Evolutionary conservation across 148 eudicot species (phyloP), one percentile per base, ranked within the genome.

Genomic region (Vaccinium macrocarpon): DNA sequence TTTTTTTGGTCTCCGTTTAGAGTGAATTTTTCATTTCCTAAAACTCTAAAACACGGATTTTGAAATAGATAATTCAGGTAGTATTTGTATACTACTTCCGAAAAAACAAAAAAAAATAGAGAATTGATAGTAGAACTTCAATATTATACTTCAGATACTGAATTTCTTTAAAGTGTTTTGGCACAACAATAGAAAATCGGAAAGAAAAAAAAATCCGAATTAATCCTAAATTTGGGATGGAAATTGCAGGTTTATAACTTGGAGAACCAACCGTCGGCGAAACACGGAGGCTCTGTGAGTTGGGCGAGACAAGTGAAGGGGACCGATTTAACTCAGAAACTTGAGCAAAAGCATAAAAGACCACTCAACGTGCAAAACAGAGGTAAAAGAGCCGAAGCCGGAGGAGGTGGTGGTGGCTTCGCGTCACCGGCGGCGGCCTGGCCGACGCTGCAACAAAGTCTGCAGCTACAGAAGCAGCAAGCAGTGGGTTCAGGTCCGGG

Each of bases 401-500:
- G 62, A 0, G 84, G 85, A 0, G 52, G 73, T 2, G 57, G 50
- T 5, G 85, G 85, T 25, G 42, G 64, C 0, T 78, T 78, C 29
- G 52, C 53, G 35, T 38, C 66, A 19, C 8, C 55, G 50, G 76
- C 86, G 12, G 21, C 23, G n/a, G 52, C 50, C 5, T 78, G 82
- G 82, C 86, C 76, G 38, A 73, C 75, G 7, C 75, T 62, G 46
- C 73, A 83, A 48, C 72, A 79, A 4, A 42, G 82, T 57, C 82
- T 42, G 84, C 75, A 11, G 46, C 52, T 52, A 27, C n/a, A n/a
- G 19, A 78, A 79, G 64, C 73, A 68, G 42, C 38, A 12, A 27
- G 42, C 13, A 0, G 0, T 29, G 61, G 61, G 61, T 16, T 19
- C 87, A 50, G 88, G 89, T 35, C 82, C 90, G 84, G 87, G 89